Conservation (phyloP, 2,329 filamentous ascomycete species). For the Rutstroemia sp. region DNA sequence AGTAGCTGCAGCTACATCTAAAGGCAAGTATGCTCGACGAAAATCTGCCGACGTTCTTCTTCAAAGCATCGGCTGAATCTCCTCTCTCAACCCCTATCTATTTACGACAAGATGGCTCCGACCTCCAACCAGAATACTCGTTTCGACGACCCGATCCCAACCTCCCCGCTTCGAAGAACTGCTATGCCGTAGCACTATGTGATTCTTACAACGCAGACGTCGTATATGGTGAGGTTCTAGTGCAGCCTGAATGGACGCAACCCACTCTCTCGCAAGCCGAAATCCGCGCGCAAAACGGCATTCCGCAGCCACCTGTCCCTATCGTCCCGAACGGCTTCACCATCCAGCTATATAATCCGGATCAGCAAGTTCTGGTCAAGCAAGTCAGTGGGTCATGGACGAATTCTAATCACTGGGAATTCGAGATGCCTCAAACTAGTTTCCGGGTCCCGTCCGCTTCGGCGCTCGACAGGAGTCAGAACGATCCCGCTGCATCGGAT, state of each 20-base stretch:
- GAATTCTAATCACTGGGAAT: slow-evolving; percentile 76
- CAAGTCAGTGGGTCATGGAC: slow-evolving; percentile 73
- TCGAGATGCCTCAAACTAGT: slow-evolving; percentile 80
- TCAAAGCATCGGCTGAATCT: slow-evolving; percentile 43
- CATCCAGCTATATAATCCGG: slow-evolving; percentile 91
- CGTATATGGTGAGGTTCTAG: slow-evolving; percentile 78
- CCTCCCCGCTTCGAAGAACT: slow-evolving; percentile 64
- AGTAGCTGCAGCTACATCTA: neutral
- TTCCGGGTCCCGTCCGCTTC: slow-evolving; percentile 77
- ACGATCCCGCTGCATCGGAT: slow-evolving; percentile 46
- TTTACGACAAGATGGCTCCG: slow-evolving; percentile 66
- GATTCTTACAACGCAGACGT: slow-evolving; percentile 76
- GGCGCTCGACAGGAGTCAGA: slow-evolving; percentile 65
- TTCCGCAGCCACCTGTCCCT: slow-evolving; percentile 59
- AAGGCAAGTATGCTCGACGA: slow-evolving; percentile 70
- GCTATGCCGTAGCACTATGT: slow-evolving; percentile 79
- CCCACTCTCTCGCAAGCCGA: slow-evolving; percentile 76
- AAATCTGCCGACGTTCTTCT: slow-evolving; percentile 71
- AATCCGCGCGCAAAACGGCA: slow-evolving; percentile 61
- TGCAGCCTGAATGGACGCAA: slow-evolving; percentile 79
- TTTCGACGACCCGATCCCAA: slow-evolving; percentile 68
- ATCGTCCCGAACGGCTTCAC: slow-evolving; percentile 70
- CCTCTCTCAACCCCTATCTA: slow-evolving; percentile 47
- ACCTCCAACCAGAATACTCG: slow-evolving; percentile 73
- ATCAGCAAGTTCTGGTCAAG: slow-evolving; percentile 68